Evolutionary conservation across 495 filamentous ascomycete species (phyloP), one percentile per base, ranked within the genome.

Genomic region (Pseudotulostoma volvatum): DNA sequence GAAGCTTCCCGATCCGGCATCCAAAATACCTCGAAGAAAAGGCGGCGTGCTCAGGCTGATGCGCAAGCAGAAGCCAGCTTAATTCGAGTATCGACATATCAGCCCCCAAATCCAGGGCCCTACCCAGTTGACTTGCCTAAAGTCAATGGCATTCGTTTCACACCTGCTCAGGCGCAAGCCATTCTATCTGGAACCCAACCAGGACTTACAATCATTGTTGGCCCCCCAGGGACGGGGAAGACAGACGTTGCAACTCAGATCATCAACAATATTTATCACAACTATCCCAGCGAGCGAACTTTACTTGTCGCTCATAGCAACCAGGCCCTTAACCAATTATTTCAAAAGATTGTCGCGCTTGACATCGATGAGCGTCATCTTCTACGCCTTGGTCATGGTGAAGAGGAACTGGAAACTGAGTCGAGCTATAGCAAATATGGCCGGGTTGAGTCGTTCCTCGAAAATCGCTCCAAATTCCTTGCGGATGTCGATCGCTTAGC

Each of bases 211-310:
- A 73, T 99, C 44, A 82, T 99, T 42, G 85, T 96, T 40, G 90
- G 90, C 0, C 90, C 90, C 31, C 90, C 90, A 7, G 90, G 90
- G 9, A 99, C 90, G 2, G 90, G 90, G 41, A 99, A 99, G 63
- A 99, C 90, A 18, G 90, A 99, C 58, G 92, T 99, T 39, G 85
- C 84, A 18, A 95, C 88, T 2, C 90, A 99, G 55, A 92, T 96
- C 45, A 96, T 99, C 60, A 93, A 84, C 68, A 95, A 95, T 52
- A 81, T 99, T 38, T 99, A 96, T 55, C 92, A 95, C 63, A 90
- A 94, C 60, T 96, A 93, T 53, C 90, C 92, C 11, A 67, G 70
- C 18, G 85, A 99, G 54, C 77, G 86, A 32, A 99, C 87, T 0
- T 63, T 99, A 17, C 74, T 99, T 30, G 78, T 99, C 45, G 92